phyloP scores from a whole-genome alignment of 2,329 filamentous ascomycete genomes.

The Diaporthe aspalathi region DNA sequence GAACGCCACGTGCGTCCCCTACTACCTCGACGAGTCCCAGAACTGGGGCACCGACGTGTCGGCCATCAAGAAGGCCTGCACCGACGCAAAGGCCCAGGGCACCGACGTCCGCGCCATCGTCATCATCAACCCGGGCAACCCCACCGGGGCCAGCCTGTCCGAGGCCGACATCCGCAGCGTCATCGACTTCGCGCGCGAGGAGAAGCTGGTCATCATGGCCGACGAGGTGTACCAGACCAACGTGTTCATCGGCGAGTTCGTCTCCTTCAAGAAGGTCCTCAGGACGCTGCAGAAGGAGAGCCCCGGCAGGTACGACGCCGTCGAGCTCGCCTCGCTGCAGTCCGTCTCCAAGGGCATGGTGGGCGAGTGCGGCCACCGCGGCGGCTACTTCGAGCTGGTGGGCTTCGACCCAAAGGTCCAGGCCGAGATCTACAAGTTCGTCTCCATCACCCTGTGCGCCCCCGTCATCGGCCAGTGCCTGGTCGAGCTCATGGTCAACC shows the following conservation, averaged over 20 bases:
- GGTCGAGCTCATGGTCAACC: conserved; percentile 98
- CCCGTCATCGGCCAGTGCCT: conserved; percentile 96
- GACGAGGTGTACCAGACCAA: conserved; percentile 99
- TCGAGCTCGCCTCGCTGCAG: conserved; percentile 94
- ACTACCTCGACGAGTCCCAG: conserved; percentile 88
- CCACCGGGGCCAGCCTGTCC: conserved; percentile 87
- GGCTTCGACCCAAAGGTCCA: conserved; percentile 88
- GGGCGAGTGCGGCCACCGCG: conserved; percentile 96
- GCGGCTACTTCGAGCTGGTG: conserved; percentile 96
- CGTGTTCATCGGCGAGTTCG: conserved; percentile 93
- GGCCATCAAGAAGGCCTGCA: conserved; percentile 79
- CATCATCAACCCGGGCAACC: conserved; percentile 98
- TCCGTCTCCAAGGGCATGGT: conserved; percentile 98
- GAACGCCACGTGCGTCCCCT: conserved; percentile 88
- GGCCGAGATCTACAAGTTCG: conserved; percentile 97
- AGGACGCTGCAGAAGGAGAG: conserved; percentile 81
- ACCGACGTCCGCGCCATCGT: conserved; percentile 92
- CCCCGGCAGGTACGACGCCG: conserved; percentile 80
- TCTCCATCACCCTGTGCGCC: conserved; percentile 95
- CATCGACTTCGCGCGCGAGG: conserved; percentile 85
- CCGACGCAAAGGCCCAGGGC: conserved; percentile 79
- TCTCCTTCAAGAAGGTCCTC: conserved; percentile 93
- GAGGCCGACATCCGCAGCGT: conserved; percentile 84
- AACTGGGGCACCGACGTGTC: conserved; percentile 89
- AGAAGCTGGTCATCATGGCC: conserved; percentile 89